Conservation (phyloP, 2,329 filamentous ascomycete species). For the Dryadomyces quercus-mongolicae region DNA sequence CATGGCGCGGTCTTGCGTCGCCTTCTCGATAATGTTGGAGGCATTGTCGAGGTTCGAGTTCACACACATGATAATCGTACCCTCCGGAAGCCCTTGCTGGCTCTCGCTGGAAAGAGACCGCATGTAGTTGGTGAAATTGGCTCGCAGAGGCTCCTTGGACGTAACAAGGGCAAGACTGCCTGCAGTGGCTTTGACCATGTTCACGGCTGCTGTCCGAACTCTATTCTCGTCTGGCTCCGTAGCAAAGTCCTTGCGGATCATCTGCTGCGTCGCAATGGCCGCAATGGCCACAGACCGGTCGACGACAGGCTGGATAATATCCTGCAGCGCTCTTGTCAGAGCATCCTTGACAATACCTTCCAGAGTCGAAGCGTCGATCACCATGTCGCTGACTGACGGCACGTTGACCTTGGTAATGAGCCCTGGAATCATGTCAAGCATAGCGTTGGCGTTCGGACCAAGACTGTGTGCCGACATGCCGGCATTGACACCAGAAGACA, state of each 20-base stretch:
- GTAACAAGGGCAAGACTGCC: conserved; percentile 94
- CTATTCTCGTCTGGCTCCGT: conserved; percentile 85
- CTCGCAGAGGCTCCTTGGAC: conserved; percentile 89
- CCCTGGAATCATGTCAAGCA: conserved; percentile 73
- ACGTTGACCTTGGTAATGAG: conserved; percentile 68
- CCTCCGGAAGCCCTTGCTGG: conserved; percentile 77
- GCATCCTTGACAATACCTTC: conserved; percentile 74
- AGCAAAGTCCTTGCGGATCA: conserved; percentile 92
- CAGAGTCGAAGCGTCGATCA: conserved; percentile 56
- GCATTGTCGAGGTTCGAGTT: conserved; percentile 94
- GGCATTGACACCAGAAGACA: conserved; percentile 42
- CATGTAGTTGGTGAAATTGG: conserved; percentile 96
- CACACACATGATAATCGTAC: conserved; percentile 95
- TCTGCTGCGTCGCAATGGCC: conserved; percentile 88
- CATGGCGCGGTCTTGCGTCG: conserved; percentile 84
- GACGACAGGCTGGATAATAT: conserved; percentile 95
- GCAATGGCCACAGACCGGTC: conserved; percentile 97
- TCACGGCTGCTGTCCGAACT: conserved; percentile 74
- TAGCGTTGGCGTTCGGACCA: conserved; percentile 59
- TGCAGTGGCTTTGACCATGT: conserved; percentile 88
- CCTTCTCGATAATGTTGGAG: conserved; percentile 88
- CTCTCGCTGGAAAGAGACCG: conserved; percentile 56
- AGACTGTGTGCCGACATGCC: conserved; percentile 35
- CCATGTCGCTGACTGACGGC: conserved; percentile 68
- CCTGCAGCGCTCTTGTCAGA: conserved; percentile 79